A percentile compares a stretch with the other conserved stretches of the same genome.
Conservation (phyloP, 805 yeast species). For the Yarrowia sp. region DNA sequence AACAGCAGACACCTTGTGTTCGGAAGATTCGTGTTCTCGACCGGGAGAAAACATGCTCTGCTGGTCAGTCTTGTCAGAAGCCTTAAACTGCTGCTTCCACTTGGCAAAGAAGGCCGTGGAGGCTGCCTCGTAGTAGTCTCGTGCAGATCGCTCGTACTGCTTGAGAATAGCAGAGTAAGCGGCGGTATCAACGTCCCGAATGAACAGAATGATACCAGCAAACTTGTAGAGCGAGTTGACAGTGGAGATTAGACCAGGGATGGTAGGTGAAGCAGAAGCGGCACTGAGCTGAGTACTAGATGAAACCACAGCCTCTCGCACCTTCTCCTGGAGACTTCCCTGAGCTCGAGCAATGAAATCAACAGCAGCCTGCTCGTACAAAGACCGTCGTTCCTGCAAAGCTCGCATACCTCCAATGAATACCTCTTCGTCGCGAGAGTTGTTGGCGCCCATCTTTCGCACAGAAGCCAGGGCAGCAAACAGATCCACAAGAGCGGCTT, state of each 20-base stretch:
- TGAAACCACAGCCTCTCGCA: slow-evolving; percentile 49
- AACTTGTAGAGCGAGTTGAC: slow-evolving; percentile 49
- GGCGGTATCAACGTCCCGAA: slow-evolving; percentile 61
- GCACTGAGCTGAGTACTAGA: slow-evolving; percentile 39
- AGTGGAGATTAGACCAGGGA: slow-evolving; percentile 44
- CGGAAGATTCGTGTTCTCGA: not conserved
- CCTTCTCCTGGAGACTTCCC: slow-evolving; percentile 54
- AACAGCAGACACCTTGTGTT: slow-evolving; percentile 33
- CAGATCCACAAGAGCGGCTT: slow-evolving; percentile 61
- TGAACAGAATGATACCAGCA: slow-evolving; percentile 61
- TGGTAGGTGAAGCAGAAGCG: slow-evolving; percentile 36
- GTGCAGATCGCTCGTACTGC: slow-evolving; percentile 53
- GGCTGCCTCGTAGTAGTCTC: slow-evolving; percentile 50
- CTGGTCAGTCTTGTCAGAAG: slow-evolving; percentile 18
- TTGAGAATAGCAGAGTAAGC: slow-evolving; percentile 56
- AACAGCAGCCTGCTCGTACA: slow-evolving; percentile 63
- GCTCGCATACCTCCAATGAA: slow-evolving; percentile 63
- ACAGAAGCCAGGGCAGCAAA: slow-evolving; percentile 71
- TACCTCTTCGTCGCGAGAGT: slow-evolving; percentile 52
- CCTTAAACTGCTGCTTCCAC: slow-evolving; percentile 44
- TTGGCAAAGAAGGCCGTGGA: slow-evolving; percentile 48
- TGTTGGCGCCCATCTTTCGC: slow-evolving; percentile 55
- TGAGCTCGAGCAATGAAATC: slow-evolving; percentile 59
- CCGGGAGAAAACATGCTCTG: slow-evolving; percentile 23
- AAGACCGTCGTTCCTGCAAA: slow-evolving; percentile 65